These are phyloP conservation scores for Colletotrichum magnum DNA, from an alignment of 2,329 filamentous ascomycete species.

Conservation along the genomic window DNA sequence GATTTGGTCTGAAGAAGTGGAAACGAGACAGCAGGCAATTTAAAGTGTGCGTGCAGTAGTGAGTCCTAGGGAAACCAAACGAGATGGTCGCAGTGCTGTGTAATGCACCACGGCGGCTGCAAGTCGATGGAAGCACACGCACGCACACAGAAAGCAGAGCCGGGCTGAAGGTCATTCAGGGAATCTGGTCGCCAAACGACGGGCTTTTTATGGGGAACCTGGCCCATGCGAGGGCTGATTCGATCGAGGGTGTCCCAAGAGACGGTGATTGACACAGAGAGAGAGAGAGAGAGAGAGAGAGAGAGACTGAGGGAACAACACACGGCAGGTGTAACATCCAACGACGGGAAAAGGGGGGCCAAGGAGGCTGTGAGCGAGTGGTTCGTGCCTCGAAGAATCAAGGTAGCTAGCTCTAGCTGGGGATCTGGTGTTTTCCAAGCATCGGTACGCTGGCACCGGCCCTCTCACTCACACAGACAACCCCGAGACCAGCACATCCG, in stretches of 20 bases:
- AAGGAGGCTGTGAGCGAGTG: conserved; percentile 13
- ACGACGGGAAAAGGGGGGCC: conserved; percentile 23
- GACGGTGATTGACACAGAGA: conserved; percentile 6
- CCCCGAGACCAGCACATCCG: conserved; percentile 7
- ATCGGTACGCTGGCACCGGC: conserved; percentile 25
- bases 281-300: conserved; percentile 1
- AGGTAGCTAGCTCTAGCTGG: conserved; percentile 8
- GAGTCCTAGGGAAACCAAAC: conserved; percentile 32
- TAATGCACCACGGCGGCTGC: conserved; percentile 21
- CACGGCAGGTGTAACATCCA: conserved; percentile 31
- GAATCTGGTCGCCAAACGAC: conserved; percentile 13
- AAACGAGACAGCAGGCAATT: conserved; percentile 31
- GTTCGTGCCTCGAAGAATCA: conserved; percentile 13
- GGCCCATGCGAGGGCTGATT: conserved; percentile 13
- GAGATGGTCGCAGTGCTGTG: conserved; percentile 27
- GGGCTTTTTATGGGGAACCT: conserved; percentile 35
- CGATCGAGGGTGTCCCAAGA: conserved; percentile 9
- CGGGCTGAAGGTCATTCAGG: conserved; percentile 24
- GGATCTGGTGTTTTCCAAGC: conserved; percentile 34
- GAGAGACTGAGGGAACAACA: conserved; percentile 16
- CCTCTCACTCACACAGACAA: conserved; percentile 23
- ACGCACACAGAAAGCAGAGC: background rate
- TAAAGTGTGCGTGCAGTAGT: conserved; percentile 29
- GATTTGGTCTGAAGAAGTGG: conserved; percentile 15
- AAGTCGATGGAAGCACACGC: conserved; percentile 29